Evolutionary conservation across 495 filamentous ascomycete species (phyloP).

Genomic region (Trichoderma gamsii): DNA sequence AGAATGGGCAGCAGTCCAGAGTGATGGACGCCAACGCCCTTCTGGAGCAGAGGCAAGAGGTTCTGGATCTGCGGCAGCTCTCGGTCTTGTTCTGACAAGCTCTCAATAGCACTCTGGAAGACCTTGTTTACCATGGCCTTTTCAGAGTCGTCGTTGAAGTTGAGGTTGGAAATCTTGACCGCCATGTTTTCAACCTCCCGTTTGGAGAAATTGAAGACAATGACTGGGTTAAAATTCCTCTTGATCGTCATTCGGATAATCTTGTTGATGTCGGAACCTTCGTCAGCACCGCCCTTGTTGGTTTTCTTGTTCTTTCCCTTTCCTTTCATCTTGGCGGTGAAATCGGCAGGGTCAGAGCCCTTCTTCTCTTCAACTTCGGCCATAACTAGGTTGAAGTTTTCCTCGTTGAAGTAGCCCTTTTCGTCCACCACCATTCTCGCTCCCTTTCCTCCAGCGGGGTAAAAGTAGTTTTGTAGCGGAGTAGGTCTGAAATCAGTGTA

Average conservation of each 20-base stretch:
- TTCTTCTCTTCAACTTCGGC: constrained; percentile 77
- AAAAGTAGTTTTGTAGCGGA: constrained; percentile 94
- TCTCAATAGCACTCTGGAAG: constrained; percentile 82
- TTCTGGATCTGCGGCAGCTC: constrained; percentile 82
- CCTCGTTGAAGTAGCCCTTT: constrained; percentile 87
- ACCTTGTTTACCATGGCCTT: constrained; percentile 92
- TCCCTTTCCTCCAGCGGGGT: constrained; percentile 86
- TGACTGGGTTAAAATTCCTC: constrained; percentile 92
- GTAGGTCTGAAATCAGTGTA: constrained; percentile 98
- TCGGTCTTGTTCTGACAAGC: constrained; percentile 85
- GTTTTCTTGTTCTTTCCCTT: constrained; percentile 84
- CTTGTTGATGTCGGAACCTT: constrained; percentile 83
- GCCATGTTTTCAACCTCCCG: constrained; percentile 86
- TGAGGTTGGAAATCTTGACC: constrained; percentile 71
- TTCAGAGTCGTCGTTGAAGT: constrained; percentile 97
- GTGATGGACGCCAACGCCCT: constrained; percentile 95
- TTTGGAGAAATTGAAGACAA: constrained; percentile 99
- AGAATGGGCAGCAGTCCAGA: constrained; percentile 91
- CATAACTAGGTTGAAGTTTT: constrained; percentile 97
- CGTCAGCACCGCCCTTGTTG: constrained; percentile 70
- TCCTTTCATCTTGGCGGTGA: constrained; percentile 70
- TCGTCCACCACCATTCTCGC: constrained; percentile 95
- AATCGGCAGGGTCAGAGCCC: constrained; percentile 74
- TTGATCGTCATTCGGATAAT: constrained; percentile 98
- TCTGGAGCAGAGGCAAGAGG: constrained; percentile 79